These are phyloP conservation scores for Inga leiocalycina DNA, from an alignment of 306 rosid species.

Conservation along the genomic window DNA sequence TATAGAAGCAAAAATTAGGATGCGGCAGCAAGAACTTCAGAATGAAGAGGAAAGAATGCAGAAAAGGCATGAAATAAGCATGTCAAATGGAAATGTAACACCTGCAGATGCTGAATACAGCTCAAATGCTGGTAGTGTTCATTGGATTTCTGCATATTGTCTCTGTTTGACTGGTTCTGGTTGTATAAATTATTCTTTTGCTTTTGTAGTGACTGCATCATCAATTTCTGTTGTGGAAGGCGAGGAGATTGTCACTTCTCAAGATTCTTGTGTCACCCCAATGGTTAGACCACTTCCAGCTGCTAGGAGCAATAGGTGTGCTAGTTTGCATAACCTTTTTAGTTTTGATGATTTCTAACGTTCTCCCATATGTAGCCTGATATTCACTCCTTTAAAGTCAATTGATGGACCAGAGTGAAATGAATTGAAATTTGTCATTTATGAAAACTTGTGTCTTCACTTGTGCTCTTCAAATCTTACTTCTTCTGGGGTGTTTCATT, in stretches of 20 bases:
- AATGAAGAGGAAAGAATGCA: constrained; percentile 94
- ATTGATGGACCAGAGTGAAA: neutral
- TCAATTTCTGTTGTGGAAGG: constrained; percentile 64
- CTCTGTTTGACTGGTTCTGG: constrained; percentile 8
- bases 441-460: neutral
- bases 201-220: constrained; percentile 52
- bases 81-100: constrained; percentile 50
- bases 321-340: constrained; percentile 9
- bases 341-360: neutral
- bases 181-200: constrained; percentile 29
- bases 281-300: constrained; percentile 54
- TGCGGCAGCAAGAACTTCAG: constrained; percentile 80
- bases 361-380: neutral
- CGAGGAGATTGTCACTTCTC: constrained; percentile 73
- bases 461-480: neutral
- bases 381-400: neutral
- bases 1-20: constrained; percentile 97
- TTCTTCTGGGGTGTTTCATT: neutral
- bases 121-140: constrained; percentile 66
- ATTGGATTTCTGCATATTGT: constrained; percentile 3
- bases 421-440: neutral
- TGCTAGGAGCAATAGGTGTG: constrained; percentile 69
- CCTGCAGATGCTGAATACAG: constrained; percentile 58
- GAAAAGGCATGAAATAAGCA: constrained; percentile 66
- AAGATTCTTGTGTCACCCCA: constrained; percentile 62